These are phyloP conservation scores for Monosporascus sp. DNA, from an alignment of 2,329 filamentous ascomycete genomes.

Conservation along the genomic window DNA sequence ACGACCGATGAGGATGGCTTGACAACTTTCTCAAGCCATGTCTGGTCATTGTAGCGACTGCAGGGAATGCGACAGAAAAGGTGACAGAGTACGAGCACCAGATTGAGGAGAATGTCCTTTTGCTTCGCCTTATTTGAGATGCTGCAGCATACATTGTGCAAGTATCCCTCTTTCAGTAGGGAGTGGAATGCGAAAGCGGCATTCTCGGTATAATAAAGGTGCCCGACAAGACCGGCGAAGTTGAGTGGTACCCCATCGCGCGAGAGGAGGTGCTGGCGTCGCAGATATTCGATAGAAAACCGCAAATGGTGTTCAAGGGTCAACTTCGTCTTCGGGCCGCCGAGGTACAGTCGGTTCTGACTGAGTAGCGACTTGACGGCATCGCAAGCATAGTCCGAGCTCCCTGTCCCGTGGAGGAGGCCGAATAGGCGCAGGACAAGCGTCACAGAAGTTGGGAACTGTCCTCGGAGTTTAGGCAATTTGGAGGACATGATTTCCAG, in stretches of 20 bases:
- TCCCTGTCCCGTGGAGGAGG: slow-evolving; percentile 59
- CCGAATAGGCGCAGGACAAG: slow-evolving; percentile 64
- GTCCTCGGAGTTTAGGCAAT: slow-evolving; percentile 67
- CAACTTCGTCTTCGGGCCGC: slow-evolving; percentile 61
- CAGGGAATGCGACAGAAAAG: slow-evolving; percentile 59
- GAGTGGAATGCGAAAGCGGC: slow-evolving; percentile 73
- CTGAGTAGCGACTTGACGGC: slow-evolving; percentile 63
- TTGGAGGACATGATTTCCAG: slow-evolving; percentile 66
- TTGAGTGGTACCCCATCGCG: slow-evolving; percentile 59
- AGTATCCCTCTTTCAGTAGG: slow-evolving; percentile 65
- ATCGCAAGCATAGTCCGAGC: slow-evolving; percentile 54
- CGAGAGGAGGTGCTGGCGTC: slow-evolving; percentile 61
- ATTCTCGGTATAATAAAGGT: slow-evolving; percentile 73
- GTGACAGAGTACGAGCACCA: slow-evolving; percentile 66
- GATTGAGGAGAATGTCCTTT: slow-evolving; percentile 43
- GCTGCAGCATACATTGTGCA: slow-evolving; percentile 54
- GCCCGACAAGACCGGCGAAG: slow-evolving; percentile 64
- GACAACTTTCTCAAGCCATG: slow-evolving; percentile 41
- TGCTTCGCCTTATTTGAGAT: slow-evolving; percentile 41
- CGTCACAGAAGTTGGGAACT: slow-evolving; percentile 72
- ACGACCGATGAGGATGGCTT: slow-evolving; percentile 58
- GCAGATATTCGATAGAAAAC: slow-evolving; percentile 76
- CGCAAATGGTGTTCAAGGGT: slow-evolving; percentile 70
- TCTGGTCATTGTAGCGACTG: slow-evolving; percentile 36
- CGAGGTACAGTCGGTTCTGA: slow-evolving; percentile 64